Conservation (phyloP, 108 stramenopile species). For the Nitzschia palea region DNA sequence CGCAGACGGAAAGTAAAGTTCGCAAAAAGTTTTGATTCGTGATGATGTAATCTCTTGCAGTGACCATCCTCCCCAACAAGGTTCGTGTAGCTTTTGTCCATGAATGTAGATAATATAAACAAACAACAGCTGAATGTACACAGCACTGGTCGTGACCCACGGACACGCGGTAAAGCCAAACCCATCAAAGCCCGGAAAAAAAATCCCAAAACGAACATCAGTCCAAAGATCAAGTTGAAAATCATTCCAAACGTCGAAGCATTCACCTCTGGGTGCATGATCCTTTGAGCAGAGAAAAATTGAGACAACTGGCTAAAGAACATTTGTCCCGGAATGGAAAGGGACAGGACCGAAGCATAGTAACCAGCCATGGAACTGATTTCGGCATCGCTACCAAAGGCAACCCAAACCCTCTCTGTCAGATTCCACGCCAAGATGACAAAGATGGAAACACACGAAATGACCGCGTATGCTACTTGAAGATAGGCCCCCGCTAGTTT, state of each 20-base stretch:
- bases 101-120: slow-evolving; percentile 46
- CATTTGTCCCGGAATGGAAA: slow-evolving; percentile 57
- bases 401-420: slow-evolving; percentile 53
- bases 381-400: slow-evolving; percentile 40
- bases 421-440: slow-evolving; percentile 56
- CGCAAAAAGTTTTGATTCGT: slow-evolving; percentile 52
- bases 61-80: slow-evolving; percentile 45
- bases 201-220: slow-evolving; percentile 72
- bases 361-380: slow-evolving; percentile 61
- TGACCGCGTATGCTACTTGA: slow-evolving; percentile 53
- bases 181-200: slow-evolving; percentile 52
- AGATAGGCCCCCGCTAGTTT: slow-evolving; percentile 51
- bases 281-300: slow-evolving; percentile 69
- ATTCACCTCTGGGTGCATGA: slow-evolving; percentile 69
- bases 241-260: slow-evolving; percentile 48
- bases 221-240: slow-evolving; percentile 55
- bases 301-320: slow-evolving; percentile 60
- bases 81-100: slow-evolving; percentile 35
- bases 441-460: slow-evolving; percentile 37
- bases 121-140: slow-evolving; percentile 54
- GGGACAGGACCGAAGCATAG: slow-evolving; percentile 61
- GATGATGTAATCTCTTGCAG: slow-evolving; percentile 49
- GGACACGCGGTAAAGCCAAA: slow-evolving; percentile 76
- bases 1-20: slow-evolving; percentile 70
- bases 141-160: slow-evolving; percentile 59